These are phyloP conservation scores for Hirsutella minnesotensis DNA, from an alignment of 2,329 filamentous ascomycete species.

Conservation along the genomic window DNA sequence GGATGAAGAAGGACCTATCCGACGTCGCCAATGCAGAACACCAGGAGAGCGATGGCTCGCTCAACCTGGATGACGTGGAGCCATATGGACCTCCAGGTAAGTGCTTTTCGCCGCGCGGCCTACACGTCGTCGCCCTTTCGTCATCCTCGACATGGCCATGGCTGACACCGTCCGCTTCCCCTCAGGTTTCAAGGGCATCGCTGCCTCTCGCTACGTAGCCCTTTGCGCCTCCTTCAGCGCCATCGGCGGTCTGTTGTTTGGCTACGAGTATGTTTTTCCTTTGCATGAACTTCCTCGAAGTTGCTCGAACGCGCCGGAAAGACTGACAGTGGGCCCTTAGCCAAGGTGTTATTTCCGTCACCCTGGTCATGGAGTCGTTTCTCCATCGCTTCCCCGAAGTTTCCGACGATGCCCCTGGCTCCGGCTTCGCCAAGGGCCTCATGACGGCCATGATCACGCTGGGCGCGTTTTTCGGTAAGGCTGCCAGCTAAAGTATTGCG, in stretches of 20 bases:
- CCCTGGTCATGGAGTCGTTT: slow-evolving; percentile 24
- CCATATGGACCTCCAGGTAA: slow-evolving; percentile 14
- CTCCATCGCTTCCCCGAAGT: slow-evolving; percentile 19
- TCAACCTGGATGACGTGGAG: slow-evolving; percentile 8
- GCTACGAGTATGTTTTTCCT: slow-evolving; percentile 12
- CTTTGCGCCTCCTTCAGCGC: slow-evolving; percentile 20
- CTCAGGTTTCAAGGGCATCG: slow-evolving; percentile 18
- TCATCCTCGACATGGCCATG: too few species aligned
- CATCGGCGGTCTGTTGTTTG: slow-evolving; percentile 28
- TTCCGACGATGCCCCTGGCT: slow-evolving; percentile 20
- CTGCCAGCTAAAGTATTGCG: background rate
- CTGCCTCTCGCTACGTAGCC: slow-evolving; percentile 18
- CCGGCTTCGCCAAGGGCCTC: slow-evolving; percentile 26
- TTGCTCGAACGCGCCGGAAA: background rate
- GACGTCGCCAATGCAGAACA: slow-evolving; percentile 10
- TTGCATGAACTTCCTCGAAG: background rate
- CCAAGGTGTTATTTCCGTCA: slow-evolving; percentile 28
- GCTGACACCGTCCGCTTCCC: background rate
- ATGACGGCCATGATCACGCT: slow-evolving; percentile 37
- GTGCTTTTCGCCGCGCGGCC: background rate
- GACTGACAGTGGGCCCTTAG: slow-evolving; percentile 3
- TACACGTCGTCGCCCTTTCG: background rate
- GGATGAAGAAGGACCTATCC: slow-evolving; percentile 7
- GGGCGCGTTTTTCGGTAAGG: slow-evolving; percentile 28
- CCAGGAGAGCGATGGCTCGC: slow-evolving; percentile 8